Evolutionary conservation across 2,329 filamentous ascomycete species (phyloP), one percentile per base, ranked within the genome.

Genomic region (Remersonia thermophila): DNA sequence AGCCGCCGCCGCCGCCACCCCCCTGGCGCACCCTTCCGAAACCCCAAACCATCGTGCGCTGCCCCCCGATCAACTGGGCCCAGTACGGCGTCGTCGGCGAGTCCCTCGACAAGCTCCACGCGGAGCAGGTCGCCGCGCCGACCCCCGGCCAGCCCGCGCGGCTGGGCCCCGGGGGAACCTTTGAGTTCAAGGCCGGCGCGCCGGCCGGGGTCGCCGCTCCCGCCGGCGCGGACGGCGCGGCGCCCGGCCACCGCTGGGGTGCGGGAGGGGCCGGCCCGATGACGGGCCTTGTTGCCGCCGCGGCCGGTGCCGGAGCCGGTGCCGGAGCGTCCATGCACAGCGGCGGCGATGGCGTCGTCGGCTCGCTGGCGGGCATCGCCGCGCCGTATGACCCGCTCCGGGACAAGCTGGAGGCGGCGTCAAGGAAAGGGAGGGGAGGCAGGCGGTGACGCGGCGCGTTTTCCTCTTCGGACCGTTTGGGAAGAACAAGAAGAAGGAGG

Each of bases 11-110:
- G 20, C 20, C 20, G 9, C 20, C 20, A 23, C 35, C 54, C 23
- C 45, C 61, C 2, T 86, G 86, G 63, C 64, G 72, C 2, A 62
- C 61, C 13, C 71, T 95, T 11, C 87, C 87, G 0, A 71, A 70
- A 11, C 76, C 83, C 6, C 89, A 95, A 56, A 82, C 82, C 47
- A 65, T 96, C 1, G 79, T 93, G 17, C 77, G 87, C 28, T 85
- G 80, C 61, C 89, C 89, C 7, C 81, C 84, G 7, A 79, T 96
- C 52, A 94, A 95, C 62, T 96, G 89, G 89, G 75, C 78, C 10
- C 87, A 94, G 54, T 96, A 96, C 57, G 83, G 84, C 48, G 69
- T 95, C n/a, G 77, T 91, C 3, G 87, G 85, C 33, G 80, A 83
- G 41, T 75, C 83, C 2, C 66, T 95, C 26, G 85, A 95, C 57